phyloP scores from a whole-genome alignment of 139 green algal species.

The Monoraphidium neglectum region DNA sequence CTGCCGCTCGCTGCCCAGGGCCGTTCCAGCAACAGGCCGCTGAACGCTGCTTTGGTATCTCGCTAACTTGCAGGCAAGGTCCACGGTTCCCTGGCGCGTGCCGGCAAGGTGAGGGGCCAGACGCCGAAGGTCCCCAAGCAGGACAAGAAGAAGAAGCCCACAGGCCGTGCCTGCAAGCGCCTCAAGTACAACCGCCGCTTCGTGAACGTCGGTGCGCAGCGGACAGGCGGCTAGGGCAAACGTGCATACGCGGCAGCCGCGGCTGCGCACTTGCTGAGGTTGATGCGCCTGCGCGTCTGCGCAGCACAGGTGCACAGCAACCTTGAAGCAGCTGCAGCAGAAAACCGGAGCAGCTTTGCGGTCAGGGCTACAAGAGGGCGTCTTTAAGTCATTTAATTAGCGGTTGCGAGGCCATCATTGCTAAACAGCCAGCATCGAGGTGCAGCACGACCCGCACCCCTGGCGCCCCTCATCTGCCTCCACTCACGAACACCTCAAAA shows the following conservation, averaged over 20 bases:
- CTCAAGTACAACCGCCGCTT: slow-evolving; percentile 99
- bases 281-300: too few species aligned
- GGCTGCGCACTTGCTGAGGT: background rate
- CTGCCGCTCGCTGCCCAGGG: background rate
- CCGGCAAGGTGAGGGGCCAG: slow-evolving; percentile 98
- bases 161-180: slow-evolving; percentile 92
- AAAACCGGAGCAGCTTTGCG: too few species aligned
- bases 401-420: too few species aligned
- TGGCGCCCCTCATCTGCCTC: too few species aligned
- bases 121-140: slow-evolving; percentile 98
- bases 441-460: too few species aligned
- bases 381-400: too few species aligned
- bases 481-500: background rate
- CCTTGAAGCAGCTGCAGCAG: too few species aligned
- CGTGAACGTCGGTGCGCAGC: slow-evolving; percentile 67
- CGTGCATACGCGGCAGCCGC: background rate
- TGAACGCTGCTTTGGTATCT: too few species aligned
- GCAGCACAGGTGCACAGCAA: too few species aligned
- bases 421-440: too few species aligned
- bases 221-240: background rate
- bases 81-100: slow-evolving; percentile 98
- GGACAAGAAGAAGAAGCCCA: slow-evolving; percentile 98
- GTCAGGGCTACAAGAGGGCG: too few species aligned
- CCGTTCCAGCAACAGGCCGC: background rate
- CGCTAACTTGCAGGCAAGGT: slow-evolving; percentile 93